These are phyloP conservation scores for Bipolaris bicolor DNA, from an alignment of 2,329 filamentous ascomycete genomes.

Conservation along the genomic window DNA sequence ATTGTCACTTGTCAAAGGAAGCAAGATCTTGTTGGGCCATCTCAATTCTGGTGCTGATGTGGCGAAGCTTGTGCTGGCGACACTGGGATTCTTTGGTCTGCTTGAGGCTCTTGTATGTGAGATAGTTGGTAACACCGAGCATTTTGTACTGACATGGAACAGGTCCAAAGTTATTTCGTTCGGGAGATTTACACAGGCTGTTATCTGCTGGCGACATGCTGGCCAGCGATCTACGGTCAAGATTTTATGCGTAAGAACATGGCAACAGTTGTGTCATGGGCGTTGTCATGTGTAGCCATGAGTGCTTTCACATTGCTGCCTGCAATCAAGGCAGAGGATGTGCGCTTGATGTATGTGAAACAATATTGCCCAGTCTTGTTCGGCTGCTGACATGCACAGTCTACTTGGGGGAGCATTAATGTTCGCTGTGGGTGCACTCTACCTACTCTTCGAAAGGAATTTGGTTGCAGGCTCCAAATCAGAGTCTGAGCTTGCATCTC, in stretches of 20 bases:
- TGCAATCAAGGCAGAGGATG: conserved; percentile 81
- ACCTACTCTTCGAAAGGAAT: conserved; percentile 78
- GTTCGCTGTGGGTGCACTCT: conserved; percentile 75
- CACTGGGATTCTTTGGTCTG: conserved; percentile 71
- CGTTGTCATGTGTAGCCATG: conserved; percentile 78
- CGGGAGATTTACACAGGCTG: conserved; percentile 84
- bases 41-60: conserved; percentile 65
- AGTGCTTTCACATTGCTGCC: conserved; percentile 88
- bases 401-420: conserved; percentile 79
- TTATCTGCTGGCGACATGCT: conserved; percentile 76
- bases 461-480: conserved; percentile 56
- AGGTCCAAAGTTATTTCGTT: conserved; percentile 92
- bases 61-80: conserved; percentile 67
- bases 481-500: conserved; percentile 34
- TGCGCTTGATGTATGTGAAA: conserved; percentile 71
- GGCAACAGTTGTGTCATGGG: conserved; percentile 73
- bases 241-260: conserved; percentile 73
- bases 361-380: too few relatives aligned
- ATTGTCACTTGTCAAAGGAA: conserved; percentile 70
- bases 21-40: conserved; percentile 71
- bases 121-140: not conserved
- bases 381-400: conserved; percentile 52
- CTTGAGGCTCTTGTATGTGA: conserved; percentile 71
- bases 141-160: conserved; percentile 5
- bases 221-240: conserved; percentile 76